A percentile compares a stretch with the other conserved stretches of the same genome.
phyloP scores from a whole-genome alignment of 345 rosid species.

The Populus tremula region DNA sequence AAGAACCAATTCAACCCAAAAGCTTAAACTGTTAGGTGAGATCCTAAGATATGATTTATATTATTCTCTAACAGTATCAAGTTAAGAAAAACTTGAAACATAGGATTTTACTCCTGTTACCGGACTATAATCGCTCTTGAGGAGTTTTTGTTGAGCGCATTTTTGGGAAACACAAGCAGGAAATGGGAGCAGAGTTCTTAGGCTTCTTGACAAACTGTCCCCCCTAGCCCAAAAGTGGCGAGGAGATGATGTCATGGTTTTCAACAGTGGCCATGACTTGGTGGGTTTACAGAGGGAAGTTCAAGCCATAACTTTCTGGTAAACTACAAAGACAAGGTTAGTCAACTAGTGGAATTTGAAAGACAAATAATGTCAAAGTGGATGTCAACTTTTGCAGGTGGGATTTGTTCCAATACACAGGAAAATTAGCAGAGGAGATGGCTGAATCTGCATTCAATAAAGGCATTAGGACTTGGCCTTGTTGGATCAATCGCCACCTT shows the following conservation, averaged over 20 bases:
- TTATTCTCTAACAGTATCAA: too few species aligned
- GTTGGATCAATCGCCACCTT: slow-evolving; percentile 39
- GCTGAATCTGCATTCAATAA: slow-evolving; percentile 31
- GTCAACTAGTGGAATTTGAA: not conserved
- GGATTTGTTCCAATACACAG: slow-evolving; percentile 35
- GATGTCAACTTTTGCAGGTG: slow-evolving; percentile 32
- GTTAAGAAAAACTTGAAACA: not conserved
- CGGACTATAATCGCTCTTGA: slow-evolving; percentile 17
- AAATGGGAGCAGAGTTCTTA: slow-evolving; percentile 30
- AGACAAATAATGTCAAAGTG: not conserved
- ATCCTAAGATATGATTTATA: too few species aligned
- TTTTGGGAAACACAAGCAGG: slow-evolving; percentile 32
- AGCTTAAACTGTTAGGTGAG: too few species aligned
- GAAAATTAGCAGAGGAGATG: slow-evolving; percentile 33
- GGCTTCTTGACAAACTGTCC: slow-evolving; percentile 34
- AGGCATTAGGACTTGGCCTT: slow-evolving; percentile 47
- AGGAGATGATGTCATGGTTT: slow-evolving; percentile 49
- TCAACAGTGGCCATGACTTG: slow-evolving; percentile 50
- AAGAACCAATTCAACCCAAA: too few species aligned
- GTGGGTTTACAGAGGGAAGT: slow-evolving; percentile 36
- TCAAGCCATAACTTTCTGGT: slow-evolving; percentile 24
- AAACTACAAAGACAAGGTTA: not conserved
- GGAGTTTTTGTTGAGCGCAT: slow-evolving; percentile 39
- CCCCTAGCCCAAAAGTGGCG: slow-evolving; percentile 32
- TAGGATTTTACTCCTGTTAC: not conserved